Percentiles rank a stretch among this genome's conserved stretches.
Evolutionary conservation across 805 yeast species (phyloP).

Genomic region (Cyberlindnera mississippiensis): DNA sequence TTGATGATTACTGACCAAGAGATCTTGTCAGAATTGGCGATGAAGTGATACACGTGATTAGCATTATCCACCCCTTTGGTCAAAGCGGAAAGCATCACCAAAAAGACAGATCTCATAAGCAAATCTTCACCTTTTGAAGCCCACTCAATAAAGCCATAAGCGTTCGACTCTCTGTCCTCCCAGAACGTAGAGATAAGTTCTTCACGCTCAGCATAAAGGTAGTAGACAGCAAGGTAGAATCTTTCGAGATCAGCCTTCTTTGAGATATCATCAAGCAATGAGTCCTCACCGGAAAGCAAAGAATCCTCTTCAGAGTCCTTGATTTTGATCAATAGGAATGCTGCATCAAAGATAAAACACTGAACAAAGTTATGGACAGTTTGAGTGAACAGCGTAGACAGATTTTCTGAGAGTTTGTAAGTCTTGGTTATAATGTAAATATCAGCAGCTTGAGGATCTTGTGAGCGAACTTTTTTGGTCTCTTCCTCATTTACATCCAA

Average conservation of each 20-base stretch:
- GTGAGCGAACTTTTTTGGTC: conserved; percentile 32
- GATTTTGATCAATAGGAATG: conserved; percentile 60
- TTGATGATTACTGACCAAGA: conserved; percentile 55
- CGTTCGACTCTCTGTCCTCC: conserved; percentile 59
- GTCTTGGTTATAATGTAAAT: conserved; percentile 23
- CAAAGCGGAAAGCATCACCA: conserved; percentile 73
- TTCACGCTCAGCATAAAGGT: conserved; percentile 60
- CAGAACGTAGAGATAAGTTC: conserved; percentile 59
- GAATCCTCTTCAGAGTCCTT: conserved; percentile 76
- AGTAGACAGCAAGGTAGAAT: conserved; percentile 72
- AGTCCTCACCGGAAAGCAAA: conserved; percentile 51
- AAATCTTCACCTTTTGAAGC: conserved; percentile 79
- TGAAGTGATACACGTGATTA: conserved; percentile 45
- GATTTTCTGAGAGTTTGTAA: conserved; percentile 23
- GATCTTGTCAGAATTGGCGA: conserved; percentile 36
- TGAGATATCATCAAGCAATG: conserved; percentile 58
- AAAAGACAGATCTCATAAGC: conserved; percentile 75
- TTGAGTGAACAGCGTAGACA: conserved; percentile 31
- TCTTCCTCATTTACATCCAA: conserved; percentile 45
- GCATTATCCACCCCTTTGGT: conserved; percentile 58
- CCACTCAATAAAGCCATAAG: conserved; percentile 85
- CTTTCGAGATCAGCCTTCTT: conserved; percentile 84
- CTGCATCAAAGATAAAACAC: conserved; percentile 57
- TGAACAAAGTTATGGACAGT: conserved; percentile 49
- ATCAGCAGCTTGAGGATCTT: conserved; percentile 19